Conservation (phyloP, 1,284 basidiomycete species). For the Hymenochaete sp. region DNA sequence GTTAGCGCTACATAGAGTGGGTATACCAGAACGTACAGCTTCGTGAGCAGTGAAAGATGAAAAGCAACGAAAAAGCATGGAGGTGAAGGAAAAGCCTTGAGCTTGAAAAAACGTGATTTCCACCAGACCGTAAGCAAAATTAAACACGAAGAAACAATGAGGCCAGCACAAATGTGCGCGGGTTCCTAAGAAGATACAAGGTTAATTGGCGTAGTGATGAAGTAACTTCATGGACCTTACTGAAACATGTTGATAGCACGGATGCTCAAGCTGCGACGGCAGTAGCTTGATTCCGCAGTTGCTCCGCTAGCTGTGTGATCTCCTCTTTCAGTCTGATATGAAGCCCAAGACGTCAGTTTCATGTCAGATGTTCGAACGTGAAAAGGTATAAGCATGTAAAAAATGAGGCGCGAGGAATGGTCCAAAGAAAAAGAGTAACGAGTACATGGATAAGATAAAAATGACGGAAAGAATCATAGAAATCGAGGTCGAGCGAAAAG, state of each 20-base stretch:
- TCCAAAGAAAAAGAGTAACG: slow-evolving; percentile 20
- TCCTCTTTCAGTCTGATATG: slow-evolving; percentile 68
- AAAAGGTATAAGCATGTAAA: too few species aligned
- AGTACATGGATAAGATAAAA: slow-evolving; percentile 14
- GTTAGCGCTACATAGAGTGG: slow-evolving; percentile 13
- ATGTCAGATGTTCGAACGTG: too few species aligned
- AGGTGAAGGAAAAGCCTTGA: slow-evolving; percentile 1
- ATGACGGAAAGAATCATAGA: slow-evolving; percentile 22
- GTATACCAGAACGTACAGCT: slow-evolving; percentile 14
- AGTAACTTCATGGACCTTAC: too few species aligned
- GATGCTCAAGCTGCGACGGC: too few species aligned
- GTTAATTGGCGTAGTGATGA: too few species aligned
- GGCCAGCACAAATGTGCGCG: too few species aligned
- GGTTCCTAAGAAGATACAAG: too few species aligned
- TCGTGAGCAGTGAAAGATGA: slow-evolving; percentile 1
- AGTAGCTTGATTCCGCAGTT: slow-evolving; percentile 32
- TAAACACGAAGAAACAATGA: slow-evolving; percentile 13
- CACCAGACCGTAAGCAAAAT: too few species aligned
- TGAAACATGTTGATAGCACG: too few species aligned
- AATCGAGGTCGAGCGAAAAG: too few species aligned
- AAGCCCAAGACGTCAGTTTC: too few species aligned
- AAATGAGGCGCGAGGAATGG: background rate
- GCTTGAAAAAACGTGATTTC: too few species aligned
- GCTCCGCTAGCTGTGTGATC: slow-evolving; percentile 38
- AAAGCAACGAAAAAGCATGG: background rate